Evolutionary conservation across 371 early-diverging fungal genomes (phyloP).

Genomic region (Mitosporidium daphniae): DNA sequence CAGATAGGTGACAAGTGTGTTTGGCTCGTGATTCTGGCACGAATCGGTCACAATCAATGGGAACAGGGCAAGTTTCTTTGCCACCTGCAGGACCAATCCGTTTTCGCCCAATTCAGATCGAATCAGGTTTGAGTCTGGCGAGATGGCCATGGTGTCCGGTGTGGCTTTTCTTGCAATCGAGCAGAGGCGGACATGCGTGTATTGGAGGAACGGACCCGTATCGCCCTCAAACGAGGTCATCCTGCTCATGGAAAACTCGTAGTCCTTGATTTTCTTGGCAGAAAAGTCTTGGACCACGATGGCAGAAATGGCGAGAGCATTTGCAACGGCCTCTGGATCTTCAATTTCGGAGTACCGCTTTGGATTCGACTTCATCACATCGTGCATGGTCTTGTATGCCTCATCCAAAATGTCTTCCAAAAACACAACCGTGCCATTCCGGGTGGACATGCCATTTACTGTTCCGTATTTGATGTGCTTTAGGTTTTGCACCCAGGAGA

Average conservation of each 20-base stretch:
- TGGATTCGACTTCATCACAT: slow-evolving; percentile 56
- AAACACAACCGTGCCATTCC: slow-evolving; percentile 87
- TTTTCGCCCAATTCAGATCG: neutral
- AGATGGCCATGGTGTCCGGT: neutral
- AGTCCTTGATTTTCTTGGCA: slow-evolving; percentile 78
- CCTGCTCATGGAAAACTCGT: slow-evolving; percentile 68
- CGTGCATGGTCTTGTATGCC: slow-evolving; percentile 59
- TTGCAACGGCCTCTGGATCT: slow-evolving; percentile 35
- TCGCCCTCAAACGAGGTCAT: slow-evolving; percentile 89
- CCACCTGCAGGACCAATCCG: slow-evolving; percentile 1
- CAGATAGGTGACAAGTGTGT: slow-evolving; percentile 55
- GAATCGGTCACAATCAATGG: slow-evolving; percentile 33
- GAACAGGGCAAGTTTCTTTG: slow-evolving; percentile 25
- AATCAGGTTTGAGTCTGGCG: slow-evolving; percentile 11
- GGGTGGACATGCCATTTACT: slow-evolving; percentile 75
- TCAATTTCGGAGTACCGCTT: slow-evolving; percentile 40
- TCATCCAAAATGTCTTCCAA: slow-evolving; percentile 77
- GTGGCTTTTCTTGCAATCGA: slow-evolving; percentile 49
- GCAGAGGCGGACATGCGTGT: slow-evolving; percentile 34
- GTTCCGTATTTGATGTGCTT: slow-evolving; percentile 85
- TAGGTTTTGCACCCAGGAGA: slow-evolving; percentile 32
- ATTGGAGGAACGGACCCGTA: slow-evolving; percentile 92
- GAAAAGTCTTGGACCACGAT: slow-evolving; percentile 79
- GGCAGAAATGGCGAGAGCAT: slow-evolving; percentile 32
- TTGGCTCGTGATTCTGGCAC: slow-evolving; percentile 37